Evolutionary conservation across 306 rosid genomes (phyloP).

Genomic region (Herpetospermum pedunculosum): DNA sequence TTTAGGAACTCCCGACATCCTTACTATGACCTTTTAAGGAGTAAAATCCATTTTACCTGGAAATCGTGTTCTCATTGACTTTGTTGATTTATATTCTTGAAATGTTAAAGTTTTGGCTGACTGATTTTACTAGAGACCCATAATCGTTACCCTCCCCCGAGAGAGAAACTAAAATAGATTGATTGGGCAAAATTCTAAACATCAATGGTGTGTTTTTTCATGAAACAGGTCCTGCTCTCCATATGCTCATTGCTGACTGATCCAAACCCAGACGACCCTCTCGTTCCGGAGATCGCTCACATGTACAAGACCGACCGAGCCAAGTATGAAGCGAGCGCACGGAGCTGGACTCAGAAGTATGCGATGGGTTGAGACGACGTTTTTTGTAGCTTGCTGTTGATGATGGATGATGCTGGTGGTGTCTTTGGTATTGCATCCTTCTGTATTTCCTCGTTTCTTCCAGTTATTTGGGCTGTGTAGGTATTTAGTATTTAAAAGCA

Average conservation of each 20-base stretch:
- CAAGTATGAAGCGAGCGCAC: slow-evolving; percentile 62
- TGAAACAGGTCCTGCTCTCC: slow-evolving; percentile 52
- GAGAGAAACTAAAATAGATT: not conserved
- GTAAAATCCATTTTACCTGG: not conserved
- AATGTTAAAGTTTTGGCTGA: not conserved
- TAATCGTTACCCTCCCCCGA: not conserved
- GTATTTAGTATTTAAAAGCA: not conserved
- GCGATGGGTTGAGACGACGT: slow-evolving; percentile 56
- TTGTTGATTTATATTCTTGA: not conserved
- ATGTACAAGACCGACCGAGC: slow-evolving; percentile 62
- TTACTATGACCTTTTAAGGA: not conserved
- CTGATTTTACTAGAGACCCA: not conserved
- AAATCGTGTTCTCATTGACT: not conserved
- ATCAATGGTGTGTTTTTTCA: not conserved
- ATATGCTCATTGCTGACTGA: slow-evolving; percentile 72
- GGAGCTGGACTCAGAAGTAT: slow-evolving; percentile 78
- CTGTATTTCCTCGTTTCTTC: not conserved
- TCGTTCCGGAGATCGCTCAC: slow-evolving; percentile 70
- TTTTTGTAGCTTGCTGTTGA: not conserved
- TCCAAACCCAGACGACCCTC: slow-evolving; percentile 77
- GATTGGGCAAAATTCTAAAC: not conserved
- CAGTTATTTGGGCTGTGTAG: slow-evolving; percentile 9
- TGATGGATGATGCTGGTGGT: not conserved
- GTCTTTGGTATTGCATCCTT: not conserved
- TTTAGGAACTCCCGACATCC: not conserved